These are phyloP conservation scores for Clitopilus passeckerianus DNA, from an alignment of 768 basidiomycete species.

Conservation along the genomic window DNA sequence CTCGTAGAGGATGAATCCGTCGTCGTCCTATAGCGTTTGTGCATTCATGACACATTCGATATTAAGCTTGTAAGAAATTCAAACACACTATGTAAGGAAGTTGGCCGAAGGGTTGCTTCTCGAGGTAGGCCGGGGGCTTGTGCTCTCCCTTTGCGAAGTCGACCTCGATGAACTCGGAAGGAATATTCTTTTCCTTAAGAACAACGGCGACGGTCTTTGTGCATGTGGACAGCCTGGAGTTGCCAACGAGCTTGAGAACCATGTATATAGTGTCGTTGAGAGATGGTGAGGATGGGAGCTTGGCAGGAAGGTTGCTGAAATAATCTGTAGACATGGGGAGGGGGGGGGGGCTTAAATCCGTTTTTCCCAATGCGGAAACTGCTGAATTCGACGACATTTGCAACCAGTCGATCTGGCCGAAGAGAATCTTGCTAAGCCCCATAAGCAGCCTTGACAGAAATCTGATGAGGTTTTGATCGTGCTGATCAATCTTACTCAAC, in stretches of 20 bases:
- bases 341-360: too few species aligned
- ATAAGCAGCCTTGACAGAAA: too few species aligned
- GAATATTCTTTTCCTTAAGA: slow-evolving; percentile 35
- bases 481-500: too few species aligned
- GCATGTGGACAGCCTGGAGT: slow-evolving; percentile 31
- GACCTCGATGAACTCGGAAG: slow-evolving; percentile 32
- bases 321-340: background rate
- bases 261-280: slow-evolving; percentile 15
- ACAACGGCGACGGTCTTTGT: slow-evolving; percentile 35
- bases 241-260: slow-evolving; percentile 26
- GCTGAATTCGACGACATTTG: too few species aligned
- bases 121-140: slow-evolving; percentile 23
- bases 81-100: slow-evolving; percentile 23
- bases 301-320: too few species aligned
- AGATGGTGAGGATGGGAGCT: background rate
- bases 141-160: slow-evolving; percentile 31
- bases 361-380: too few species aligned
- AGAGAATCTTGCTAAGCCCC: too few species aligned
- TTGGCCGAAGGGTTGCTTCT: slow-evolving; percentile 46
- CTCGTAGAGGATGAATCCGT: slow-evolving; percentile 63
- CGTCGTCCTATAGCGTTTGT: slow-evolving; percentile 38
- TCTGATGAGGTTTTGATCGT: too few species aligned
- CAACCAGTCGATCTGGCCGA: too few species aligned
- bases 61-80: too few species aligned
- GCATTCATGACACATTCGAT: background rate